Percentiles rank a stretch among this genome's conserved stretches.
phyloP scores from a whole-genome alignment of 306 rosid genomes.

The Canavalia ensiformis region DNA sequence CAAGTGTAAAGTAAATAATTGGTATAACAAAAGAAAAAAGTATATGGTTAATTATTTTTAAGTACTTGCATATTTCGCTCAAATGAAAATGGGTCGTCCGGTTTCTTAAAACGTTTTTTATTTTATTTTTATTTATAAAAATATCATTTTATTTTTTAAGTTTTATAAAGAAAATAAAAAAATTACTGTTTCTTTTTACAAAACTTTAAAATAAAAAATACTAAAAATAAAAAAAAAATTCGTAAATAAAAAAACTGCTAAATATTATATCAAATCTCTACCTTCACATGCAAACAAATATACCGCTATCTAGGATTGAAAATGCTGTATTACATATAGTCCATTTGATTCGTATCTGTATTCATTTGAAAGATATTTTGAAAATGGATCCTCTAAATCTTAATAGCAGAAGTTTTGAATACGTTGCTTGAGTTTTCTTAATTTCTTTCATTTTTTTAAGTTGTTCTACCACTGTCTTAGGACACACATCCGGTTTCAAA shows the following conservation, averaged over 20 bases:
- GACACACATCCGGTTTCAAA: neutral
- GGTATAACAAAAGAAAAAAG: neutral
- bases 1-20: neutral
- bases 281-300: neutral
- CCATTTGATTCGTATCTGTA: neutral
- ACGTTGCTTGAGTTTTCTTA: neutral
- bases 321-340: neutral
- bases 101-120: too few species aligned
- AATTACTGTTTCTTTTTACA: too few species aligned
- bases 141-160: too few species aligned
- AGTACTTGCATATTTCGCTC: neutral
- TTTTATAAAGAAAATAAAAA: too few species aligned
- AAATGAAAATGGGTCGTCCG: neutral
- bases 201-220: too few species aligned
- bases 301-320: too few species aligned
- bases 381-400: neutral
- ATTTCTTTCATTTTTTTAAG: neutral
- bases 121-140: too few species aligned
- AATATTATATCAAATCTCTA: neutral
- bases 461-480: conserved; percentile 22
- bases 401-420: neutral
- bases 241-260: too few species aligned
- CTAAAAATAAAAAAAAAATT: too few species aligned
- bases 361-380: neutral
- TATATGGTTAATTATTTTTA: neutral